These are phyloP conservation scores for Cercospora berteroae DNA, from an alignment of 2,329 filamentous ascomycete species.

Conservation along the genomic window DNA sequence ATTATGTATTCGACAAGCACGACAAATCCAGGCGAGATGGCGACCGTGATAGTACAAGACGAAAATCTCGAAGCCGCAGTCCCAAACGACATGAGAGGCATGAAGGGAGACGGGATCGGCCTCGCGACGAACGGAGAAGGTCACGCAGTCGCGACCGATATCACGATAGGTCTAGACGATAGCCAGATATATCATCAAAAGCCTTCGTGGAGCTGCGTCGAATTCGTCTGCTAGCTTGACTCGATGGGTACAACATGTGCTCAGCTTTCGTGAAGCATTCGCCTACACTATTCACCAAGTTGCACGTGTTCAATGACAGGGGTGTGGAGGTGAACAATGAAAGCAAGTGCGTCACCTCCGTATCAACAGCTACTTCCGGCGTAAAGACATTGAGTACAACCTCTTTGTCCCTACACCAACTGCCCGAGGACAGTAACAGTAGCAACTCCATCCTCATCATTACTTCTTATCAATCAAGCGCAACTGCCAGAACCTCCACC, in stretches of 20 bases:
- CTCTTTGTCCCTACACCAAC: background rate
- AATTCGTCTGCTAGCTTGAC: background rate
- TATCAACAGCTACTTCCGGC: background rate
- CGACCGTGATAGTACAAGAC: conserved; percentile 12
- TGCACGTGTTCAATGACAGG: background rate
- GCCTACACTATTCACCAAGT: background rate
- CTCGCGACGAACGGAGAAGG: conserved; percentile 23
- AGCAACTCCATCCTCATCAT: background rate
- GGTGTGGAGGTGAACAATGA: background rate
- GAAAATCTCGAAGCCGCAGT: conserved; percentile 34
- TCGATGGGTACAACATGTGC: background rate
- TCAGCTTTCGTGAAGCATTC: background rate
- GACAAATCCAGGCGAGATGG: conserved; percentile 23
- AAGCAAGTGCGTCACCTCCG: background rate
- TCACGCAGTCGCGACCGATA: conserved; percentile 22
- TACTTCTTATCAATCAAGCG: background rate
- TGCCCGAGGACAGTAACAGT: background rate
- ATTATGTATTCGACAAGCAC: conserved; percentile 77
- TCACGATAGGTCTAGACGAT: conserved; percentile 13
- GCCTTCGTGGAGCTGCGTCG: background rate
- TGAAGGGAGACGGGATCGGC: conserved; percentile 19
- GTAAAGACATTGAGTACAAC: background rate
- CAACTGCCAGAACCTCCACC: background rate
- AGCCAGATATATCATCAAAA: background rate
- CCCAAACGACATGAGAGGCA: conserved; percentile 29